A percentile compares a stretch with the other conserved stretches of the same genome.
Conservation (phyloP, 1,139 yeast species). For the Zygoascus sp. region DNA sequence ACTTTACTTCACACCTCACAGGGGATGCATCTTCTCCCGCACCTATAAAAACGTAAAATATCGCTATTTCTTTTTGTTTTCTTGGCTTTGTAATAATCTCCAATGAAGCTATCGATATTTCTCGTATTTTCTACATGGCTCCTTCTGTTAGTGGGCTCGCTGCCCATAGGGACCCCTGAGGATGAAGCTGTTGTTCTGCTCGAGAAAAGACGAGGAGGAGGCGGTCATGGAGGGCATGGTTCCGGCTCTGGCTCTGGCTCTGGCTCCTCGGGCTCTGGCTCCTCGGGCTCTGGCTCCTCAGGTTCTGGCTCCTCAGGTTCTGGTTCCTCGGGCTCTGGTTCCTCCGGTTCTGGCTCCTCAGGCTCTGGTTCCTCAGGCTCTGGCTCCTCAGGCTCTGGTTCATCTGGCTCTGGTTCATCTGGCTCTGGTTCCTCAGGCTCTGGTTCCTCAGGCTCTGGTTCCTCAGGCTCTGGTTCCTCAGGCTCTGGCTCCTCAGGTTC, state of each 20-base stretch:
- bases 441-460: slow-evolving; percentile 14
- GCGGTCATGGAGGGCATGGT: slow-evolving; percentile 16
- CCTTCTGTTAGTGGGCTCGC: background rate
- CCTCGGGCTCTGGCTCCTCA: slow-evolving; percentile 11
- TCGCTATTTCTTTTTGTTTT: background rate
- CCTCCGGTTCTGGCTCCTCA: slow-evolving; percentile 13
- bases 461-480: slow-evolving; percentile 12
- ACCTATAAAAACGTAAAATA: no score
- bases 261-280: slow-evolving; percentile 5
- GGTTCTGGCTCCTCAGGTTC: slow-evolving; percentile 14
- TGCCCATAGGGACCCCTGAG: background rate
- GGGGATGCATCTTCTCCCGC: background rate
- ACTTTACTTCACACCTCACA: background rate
- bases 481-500: slow-evolving; percentile 14
- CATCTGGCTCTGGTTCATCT: slow-evolving; percentile 12
- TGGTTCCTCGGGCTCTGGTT: slow-evolving; percentile 14
- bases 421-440: slow-evolving; percentile 14
- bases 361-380: slow-evolving; percentile 7
- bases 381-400: slow-evolving; percentile 9
- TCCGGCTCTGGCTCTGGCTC: slow-evolving; percentile 11
- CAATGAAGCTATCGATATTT: background rate
- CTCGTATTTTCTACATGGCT: background rate
- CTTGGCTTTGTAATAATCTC: background rate
- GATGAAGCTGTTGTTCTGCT: background rate
- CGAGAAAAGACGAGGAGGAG: slow-evolving; percentile 14